These are phyloP conservation scores for Aschersonia sp. DNA, from an alignment of 2,329 filamentous ascomycete species.

Conservation along the genomic window DNA sequence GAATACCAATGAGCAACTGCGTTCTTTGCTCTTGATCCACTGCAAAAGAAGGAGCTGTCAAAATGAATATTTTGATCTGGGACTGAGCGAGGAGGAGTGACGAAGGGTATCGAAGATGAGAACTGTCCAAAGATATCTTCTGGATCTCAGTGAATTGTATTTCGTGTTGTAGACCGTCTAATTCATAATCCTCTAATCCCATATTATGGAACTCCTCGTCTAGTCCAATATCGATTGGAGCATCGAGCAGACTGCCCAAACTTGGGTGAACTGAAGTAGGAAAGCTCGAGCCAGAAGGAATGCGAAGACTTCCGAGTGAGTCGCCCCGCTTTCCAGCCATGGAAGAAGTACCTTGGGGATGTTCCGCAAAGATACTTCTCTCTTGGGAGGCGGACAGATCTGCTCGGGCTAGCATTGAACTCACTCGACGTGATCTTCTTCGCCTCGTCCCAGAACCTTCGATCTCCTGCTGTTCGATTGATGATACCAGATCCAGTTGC, in stretches of 20 bases:
- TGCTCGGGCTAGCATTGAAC: constrained; percentile 76
- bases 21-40: constrained; percentile 37
- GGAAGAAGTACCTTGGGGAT: constrained; percentile 25
- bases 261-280: constrained; percentile 32
- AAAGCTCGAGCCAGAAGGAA: constrained; percentile 24
- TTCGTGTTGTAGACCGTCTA: constrained; percentile 58
- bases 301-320: constrained; percentile 43
- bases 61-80: constrained; percentile 52
- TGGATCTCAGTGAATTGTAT: constrained; percentile 60
- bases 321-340: constrained; percentile 47
- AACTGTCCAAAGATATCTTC: constrained; percentile 47
- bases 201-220: constrained; percentile 62
- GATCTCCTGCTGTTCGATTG: constrained; percentile 54
- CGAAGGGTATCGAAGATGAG: constrained; percentile 45
- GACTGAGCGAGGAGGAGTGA: constrained; percentile 35
- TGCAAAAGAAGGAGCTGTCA: constrained; percentile 42
- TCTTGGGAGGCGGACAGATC: constrained; percentile 81
- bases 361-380: constrained; percentile 64
- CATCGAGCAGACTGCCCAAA: constrained; percentile 50
- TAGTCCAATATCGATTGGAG: constrained; percentile 53
- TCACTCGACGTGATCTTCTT: constrained; percentile 63
- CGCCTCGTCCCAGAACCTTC: constrained; percentile 36
- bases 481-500: constrained; percentile 49
- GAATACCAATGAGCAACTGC: constrained; percentile 51
- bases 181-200: constrained; percentile 57